Conservation (phyloP, 805 yeast genomes). For the Myxozyma monticola region DNA sequence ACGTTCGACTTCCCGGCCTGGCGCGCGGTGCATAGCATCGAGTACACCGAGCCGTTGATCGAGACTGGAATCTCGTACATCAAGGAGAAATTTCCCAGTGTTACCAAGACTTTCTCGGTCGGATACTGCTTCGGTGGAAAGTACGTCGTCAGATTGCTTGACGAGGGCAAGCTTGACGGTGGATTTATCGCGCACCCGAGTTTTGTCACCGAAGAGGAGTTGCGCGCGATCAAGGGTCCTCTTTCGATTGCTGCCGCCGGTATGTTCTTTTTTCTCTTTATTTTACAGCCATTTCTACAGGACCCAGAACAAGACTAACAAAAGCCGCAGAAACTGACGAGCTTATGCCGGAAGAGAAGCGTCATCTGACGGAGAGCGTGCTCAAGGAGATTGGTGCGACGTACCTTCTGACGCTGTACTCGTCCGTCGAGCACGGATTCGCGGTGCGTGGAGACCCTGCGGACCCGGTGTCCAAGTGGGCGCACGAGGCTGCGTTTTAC, state of each 20-base stretch:
- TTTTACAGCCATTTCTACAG: background rate
- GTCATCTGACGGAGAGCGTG: constrained; percentile 59
- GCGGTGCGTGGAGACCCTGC: constrained; percentile 72
- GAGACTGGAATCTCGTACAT: constrained; percentile 48
- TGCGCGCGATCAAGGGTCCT: constrained; percentile 61
- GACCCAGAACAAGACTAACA: background rate
- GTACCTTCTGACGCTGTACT: constrained; percentile 61
- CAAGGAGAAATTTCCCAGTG: constrained; percentile 43
- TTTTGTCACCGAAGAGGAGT: constrained; percentile 62
- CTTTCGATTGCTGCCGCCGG: constrained; percentile 71
- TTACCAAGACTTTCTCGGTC: constrained; percentile 47
- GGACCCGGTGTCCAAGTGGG: constrained; percentile 55
- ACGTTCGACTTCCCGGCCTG: constrained; percentile 40
- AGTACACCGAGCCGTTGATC: constrained; percentile 48
- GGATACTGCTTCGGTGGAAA: constrained; percentile 83
- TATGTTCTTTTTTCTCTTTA: constrained; percentile 37
- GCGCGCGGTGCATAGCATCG: constrained; percentile 49
- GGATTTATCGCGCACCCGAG: constrained; percentile 80
- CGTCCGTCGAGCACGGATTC: constrained; percentile 72
- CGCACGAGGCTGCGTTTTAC: constrained; percentile 64
- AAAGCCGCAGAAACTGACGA: constrained; percentile 51
- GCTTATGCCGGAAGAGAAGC: constrained; percentile 61
- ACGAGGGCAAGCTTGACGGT: constrained; percentile 40
- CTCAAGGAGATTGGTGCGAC: constrained; percentile 54
- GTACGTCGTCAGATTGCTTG: constrained; percentile 52